Percentiles rank a stretch among this genome's conserved stretches.
Conservation (phyloP, 495 filamentous ascomycete genomes). For the Pyrenula aspistea region DNA sequence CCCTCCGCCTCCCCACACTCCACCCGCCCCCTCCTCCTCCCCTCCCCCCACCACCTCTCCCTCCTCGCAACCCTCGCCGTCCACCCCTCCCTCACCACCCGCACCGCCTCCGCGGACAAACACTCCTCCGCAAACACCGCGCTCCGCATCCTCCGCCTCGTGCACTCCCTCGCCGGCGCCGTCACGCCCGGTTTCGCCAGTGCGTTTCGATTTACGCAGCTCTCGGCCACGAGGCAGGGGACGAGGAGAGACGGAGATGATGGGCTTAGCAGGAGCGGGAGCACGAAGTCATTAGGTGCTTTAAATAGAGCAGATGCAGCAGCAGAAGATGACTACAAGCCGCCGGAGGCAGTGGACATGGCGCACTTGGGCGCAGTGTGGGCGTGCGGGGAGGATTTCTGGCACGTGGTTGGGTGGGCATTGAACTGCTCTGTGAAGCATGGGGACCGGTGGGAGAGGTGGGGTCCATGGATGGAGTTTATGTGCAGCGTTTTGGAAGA, state of each 20-base stretch:
- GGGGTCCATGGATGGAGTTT: conserved; percentile 70
- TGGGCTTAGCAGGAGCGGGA: conserved; percentile 14
- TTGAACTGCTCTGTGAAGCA: conserved; percentile 78
- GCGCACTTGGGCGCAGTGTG: conserved; percentile 58
- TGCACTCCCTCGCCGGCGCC: conserved; percentile 39
- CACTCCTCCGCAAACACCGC: conserved; percentile 40
- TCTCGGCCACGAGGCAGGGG: neutral
- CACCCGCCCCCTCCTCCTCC: conserved; percentile 31
- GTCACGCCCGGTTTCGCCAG: conserved; percentile 29
- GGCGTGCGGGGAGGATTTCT: conserved; percentile 68
- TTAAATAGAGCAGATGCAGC: neutral
- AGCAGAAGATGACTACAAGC: conserved; percentile 23
- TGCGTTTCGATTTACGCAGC: conserved; percentile 41
- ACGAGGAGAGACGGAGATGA: neutral
- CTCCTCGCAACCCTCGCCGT: conserved; percentile 56
- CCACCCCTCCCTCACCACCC: conserved; percentile 58
- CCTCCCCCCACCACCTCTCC: conserved; percentile 46
- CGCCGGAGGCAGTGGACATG: conserved; percentile 37
- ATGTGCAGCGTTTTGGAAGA: conserved; percentile 67
- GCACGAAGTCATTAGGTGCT: conserved; percentile 11
- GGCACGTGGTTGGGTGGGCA: conserved; percentile 82
- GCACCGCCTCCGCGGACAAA: conserved; percentile 37
- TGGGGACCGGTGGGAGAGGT: conserved; percentile 63
- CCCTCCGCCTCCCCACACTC: conserved; percentile 32
- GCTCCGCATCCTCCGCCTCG: conserved; percentile 44